phyloP scores from a whole-genome alignment of 1,139 yeast species.

The Sugiyamaella castrensis region DNA sequence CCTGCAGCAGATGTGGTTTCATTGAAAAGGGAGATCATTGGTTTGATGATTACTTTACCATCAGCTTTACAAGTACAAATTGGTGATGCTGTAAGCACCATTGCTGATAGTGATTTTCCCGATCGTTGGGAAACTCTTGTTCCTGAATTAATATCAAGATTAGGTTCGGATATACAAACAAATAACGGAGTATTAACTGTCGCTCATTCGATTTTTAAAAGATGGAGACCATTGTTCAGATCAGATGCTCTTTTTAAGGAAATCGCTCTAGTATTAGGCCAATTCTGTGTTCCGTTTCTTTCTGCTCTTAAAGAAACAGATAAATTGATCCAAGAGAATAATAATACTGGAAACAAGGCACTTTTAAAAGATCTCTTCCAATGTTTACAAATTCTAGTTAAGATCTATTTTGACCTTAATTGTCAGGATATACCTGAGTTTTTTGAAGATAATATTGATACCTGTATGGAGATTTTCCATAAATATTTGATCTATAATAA shows the following conservation, averaged over 20 bases:
- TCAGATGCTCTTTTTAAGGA: slow-evolving; percentile 87
- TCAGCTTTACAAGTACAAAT: slow-evolving; percentile 76
- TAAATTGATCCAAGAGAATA: slow-evolving; percentile 52
- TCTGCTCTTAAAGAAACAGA: slow-evolving; percentile 66
- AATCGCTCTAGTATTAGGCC: slow-evolving; percentile 79
- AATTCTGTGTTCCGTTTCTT: slow-evolving; percentile 81
- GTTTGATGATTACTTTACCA: slow-evolving; percentile 80
- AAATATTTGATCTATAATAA: slow-evolving; percentile 68
- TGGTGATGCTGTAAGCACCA: slow-evolving; percentile 88
- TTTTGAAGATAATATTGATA: slow-evolving; percentile 83
- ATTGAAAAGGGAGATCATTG: slow-evolving; percentile 73
- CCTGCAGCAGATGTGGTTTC: slow-evolving; percentile 59
- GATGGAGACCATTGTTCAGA: slow-evolving; percentile 94
- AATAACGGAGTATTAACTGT: slow-evolving; percentile 87
- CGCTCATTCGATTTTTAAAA: slow-evolving; percentile 91
- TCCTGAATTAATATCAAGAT: slow-evolving; percentile 64
- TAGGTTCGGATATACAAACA: slow-evolving; percentile 63
- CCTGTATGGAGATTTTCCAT: slow-evolving; percentile 78
- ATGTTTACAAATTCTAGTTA: slow-evolving; percentile 65
- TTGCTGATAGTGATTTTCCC: slow-evolving; percentile 97
- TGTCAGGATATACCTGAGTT: slow-evolving; percentile 98
- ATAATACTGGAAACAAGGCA: slow-evolving; percentile 42
- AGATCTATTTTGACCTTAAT: slow-evolving; percentile 87
- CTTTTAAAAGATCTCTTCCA: slow-evolving; percentile 60
- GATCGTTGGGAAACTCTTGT: slow-evolving; percentile 79